Base-by-base conservation (phyloP, 768 basidiomycete species). In the Fomitopsis pulvina region DNA sequence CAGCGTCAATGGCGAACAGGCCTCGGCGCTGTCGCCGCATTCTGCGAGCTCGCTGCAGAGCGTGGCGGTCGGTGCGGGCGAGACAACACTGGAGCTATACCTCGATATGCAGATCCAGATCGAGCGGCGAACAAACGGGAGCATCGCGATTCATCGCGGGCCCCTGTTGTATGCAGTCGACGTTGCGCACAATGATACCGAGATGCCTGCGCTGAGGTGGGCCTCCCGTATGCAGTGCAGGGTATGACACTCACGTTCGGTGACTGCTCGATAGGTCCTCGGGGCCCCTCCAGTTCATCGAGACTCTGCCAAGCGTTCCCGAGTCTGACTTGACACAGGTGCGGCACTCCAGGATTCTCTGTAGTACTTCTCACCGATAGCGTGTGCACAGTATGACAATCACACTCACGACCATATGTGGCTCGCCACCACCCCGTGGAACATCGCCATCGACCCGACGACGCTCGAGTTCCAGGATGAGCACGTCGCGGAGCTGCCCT, bases 121-220 rank as follows among this genome's bases (percentile, higher is more conserved):
- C 26, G 77, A 81, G 60, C 67, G 57, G 25, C 69, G 78, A 18
- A 76, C 77, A 16, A 71, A 78, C 54, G 71, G 72, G 7, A 76
- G 76, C 7, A 66, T 78, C 43, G 77, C 77, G 8, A 67, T 80
- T 14, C 77, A 80, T 41, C 73, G 77, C 7, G 78, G 77, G 14
- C 74, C 77, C 9, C 58, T 80, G 38, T 69, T 79, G 60, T 80
- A 78, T 57, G 77, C 78, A 4, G 75, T 74, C 52, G 77, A 79
- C 60, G 66, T 79, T 21, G 55, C 66, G 1, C 64, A 59, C 42
- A 75, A 78, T 56, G 60, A 71, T 5, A 63, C 72, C 47, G 66
- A 77, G 56, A 68, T 70, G 8, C 62, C 70, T 22, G 78, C 77
- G 0, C 68, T 68, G 16, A 45, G 43, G 34, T 37, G 34, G 4